A percentile compares a stretch with the other conserved stretches of the same genome.
These are phyloP conservation scores for Penicillium vulpinum DNA, from an alignment of 2,329 filamentous ascomycete genomes.

Conservation along the genomic window DNA sequence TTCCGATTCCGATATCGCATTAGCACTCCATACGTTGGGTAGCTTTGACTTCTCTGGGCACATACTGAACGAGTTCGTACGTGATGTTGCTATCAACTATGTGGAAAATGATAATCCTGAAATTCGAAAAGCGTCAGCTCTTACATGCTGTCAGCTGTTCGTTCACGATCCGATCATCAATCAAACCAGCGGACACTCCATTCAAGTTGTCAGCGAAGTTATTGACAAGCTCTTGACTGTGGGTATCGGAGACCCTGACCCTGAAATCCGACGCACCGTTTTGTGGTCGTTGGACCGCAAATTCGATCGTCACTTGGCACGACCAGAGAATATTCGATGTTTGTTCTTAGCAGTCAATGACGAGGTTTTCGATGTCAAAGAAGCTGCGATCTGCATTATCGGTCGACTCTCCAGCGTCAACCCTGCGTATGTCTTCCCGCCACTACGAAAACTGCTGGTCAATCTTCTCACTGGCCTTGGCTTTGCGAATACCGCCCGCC, in stretches of 20 bases:
- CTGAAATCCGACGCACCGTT: conserved; percentile 85
- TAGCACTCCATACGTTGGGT: conserved; percentile 92
- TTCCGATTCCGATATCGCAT: conserved; percentile 80
- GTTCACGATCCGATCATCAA: conserved; percentile 96
- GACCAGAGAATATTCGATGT: conserved; percentile 94
- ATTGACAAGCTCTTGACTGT: conserved; percentile 96
- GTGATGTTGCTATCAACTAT: conserved; percentile 96
- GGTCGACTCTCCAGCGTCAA: conserved; percentile 88
- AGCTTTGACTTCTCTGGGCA: conserved; percentile 93
- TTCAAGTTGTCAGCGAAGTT: conserved; percentile 95
- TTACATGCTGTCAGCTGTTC: conserved; percentile 97
- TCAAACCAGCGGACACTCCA: conserved; percentile 93
- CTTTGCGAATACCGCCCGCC: conserved; percentile 88
- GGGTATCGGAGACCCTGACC: conserved; percentile 86
- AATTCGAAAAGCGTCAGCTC: conserved; percentile 87
- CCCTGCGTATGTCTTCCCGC: conserved; percentile 96
- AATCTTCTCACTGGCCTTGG: conserved; percentile 95
- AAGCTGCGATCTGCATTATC: conserved; percentile 94
- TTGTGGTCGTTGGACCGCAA: conserved; percentile 85
- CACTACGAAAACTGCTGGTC: conserved; percentile 88
- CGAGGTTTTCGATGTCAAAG: conserved; percentile 85
- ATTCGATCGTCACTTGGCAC: conserved; percentile 94
- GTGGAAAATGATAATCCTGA: conserved; percentile 94
- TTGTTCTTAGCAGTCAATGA: conserved; percentile 95
- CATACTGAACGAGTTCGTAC: conserved; percentile 95